Percentiles rank a stretch among this genome's conserved stretches.
These are phyloP conservation scores for Globisporangium radiosum DNA, from an alignment of 352 stramenopile genomes.

Conservation along the genomic window DNA sequence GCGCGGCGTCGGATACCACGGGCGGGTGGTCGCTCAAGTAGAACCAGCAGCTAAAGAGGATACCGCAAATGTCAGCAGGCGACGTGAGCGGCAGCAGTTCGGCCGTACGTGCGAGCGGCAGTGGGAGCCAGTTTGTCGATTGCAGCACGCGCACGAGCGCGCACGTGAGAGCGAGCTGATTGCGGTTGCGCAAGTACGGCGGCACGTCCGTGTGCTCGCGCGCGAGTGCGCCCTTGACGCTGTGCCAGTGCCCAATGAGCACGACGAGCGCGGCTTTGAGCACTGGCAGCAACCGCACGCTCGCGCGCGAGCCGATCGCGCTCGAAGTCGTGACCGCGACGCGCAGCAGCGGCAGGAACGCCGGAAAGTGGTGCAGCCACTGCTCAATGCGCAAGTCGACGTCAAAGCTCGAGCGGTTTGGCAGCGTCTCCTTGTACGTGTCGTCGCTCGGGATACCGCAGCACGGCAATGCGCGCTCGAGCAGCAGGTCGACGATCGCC, in stretches of 20 bases:
- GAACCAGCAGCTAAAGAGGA: constrained; percentile 83
- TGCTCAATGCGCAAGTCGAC: constrained; percentile 77
- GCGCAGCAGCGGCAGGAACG: constrained; percentile 57
- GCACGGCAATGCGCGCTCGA: constrained; percentile 70
- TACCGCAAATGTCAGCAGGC: constrained; percentile 59
- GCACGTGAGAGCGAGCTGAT: constrained; percentile 61
- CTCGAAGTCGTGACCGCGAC: constrained; percentile 29
- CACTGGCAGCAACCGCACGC: constrained; percentile 55
- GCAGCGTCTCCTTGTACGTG: constrained; percentile 75
- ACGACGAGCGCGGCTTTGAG: constrained; percentile 75
- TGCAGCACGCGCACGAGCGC: constrained; percentile 58
- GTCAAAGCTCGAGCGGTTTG: constrained; percentile 78
- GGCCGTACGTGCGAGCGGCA: constrained; percentile 35
- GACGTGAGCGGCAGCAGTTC: constrained; percentile 66
- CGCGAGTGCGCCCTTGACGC: constrained; percentile 57
- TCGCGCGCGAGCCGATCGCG: constrained; percentile 31
- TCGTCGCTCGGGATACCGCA: constrained; percentile 75
- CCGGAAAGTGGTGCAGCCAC: constrained; percentile 78
- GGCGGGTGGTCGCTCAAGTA: constrained; percentile 71
- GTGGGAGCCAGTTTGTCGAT: constrained; percentile 51
- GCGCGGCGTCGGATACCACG: too few relatives aligned
- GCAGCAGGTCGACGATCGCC: constrained; percentile 53
- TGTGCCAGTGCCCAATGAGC: constrained; percentile 78
- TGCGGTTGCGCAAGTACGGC: constrained; percentile 75
- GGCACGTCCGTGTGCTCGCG: constrained; percentile 67